Evolutionary conservation across 129 eudicot species (phyloP).

Genomic region (sunflower (Helianthus annuus)): HanXRQr2.0-SUNRISE NC_035435.2:129465640-129466139

Average conservation of each 20-base stretch:
- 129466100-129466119: slow-evolving; percentile 43
- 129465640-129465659: slow-evolving; percentile 16
- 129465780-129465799: slow-evolving; percentile 36
- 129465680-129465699: slow-evolving; percentile 57
- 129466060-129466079: slow-evolving; percentile 47
- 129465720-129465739: slow-evolving; percentile 32
- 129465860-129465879: slow-evolving; percentile 55
- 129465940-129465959: background rate
- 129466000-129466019: slow-evolving; percentile 39
- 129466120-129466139: slow-evolving; percentile 51
- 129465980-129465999: slow-evolving; percentile 32
- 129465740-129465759: slow-evolving; percentile 33
- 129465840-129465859: slow-evolving; percentile 39
- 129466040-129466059: slow-evolving; percentile 39
- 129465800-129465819: slow-evolving; percentile 59
- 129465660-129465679: slow-evolving; percentile 59
- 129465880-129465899: slow-evolving; percentile 42
- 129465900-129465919: slow-evolving; percentile 40
- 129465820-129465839: slow-evolving; percentile 52
- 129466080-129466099: slow-evolving; percentile 22
- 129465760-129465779: slow-evolving; percentile 59
- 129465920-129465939: slow-evolving; percentile 44
- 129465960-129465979: slow-evolving; percentile 14
- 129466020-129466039: slow-evolving; percentile 15
- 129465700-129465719: slow-evolving; percentile 73